These are phyloP conservation scores for Ramalina intermedia DNA, from an alignment of 495 filamentous ascomycete genomes.

Conservation along the genomic window DNA sequence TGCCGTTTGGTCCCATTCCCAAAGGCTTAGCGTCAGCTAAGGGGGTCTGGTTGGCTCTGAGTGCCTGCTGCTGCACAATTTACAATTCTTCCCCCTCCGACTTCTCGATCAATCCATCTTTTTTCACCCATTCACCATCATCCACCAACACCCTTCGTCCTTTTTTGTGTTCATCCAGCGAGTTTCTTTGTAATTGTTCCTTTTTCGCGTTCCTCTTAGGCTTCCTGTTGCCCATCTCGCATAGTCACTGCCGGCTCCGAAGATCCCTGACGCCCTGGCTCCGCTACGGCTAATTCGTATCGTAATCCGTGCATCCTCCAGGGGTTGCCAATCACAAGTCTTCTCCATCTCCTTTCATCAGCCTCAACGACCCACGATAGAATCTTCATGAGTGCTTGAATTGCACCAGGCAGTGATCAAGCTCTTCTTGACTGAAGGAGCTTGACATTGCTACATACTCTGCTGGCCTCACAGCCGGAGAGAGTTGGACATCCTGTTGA, in stretches of 20 bases:
- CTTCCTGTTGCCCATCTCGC: constrained; percentile 1
- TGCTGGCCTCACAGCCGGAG: too few species aligned
- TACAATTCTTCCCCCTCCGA: neutral
- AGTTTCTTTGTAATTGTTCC: constrained; percentile 8
- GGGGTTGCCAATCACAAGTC: constrained; percentile 11
- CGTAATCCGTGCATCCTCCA: constrained; percentile 14
- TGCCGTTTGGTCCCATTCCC: too few species aligned
- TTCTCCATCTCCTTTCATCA: constrained; percentile 1
- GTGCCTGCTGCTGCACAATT: neutral
- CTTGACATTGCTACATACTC: neutral
- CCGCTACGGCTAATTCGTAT: constrained; percentile 14
- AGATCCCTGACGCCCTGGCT: neutral
- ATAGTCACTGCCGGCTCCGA: constrained; percentile 11
- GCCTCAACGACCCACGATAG: constrained; percentile 3
- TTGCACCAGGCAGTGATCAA: constrained; percentile 10
- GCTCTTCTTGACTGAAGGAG: neutral
- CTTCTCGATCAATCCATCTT: neutral
- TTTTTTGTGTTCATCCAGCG: constrained; percentile 3
- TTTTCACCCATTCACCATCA: neutral
- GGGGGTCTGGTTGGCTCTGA: neutral
- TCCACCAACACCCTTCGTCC: neutral
- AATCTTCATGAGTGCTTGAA: constrained; percentile 3
- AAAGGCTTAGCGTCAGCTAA: neutral
- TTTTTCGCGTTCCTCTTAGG: constrained; percentile 4
- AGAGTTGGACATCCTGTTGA: neutral